Evolutionary conservation across 2,329 filamentous ascomycete species (phyloP), one percentile per base, ranked within the genome.

Genomic region (Orbilia ellipsospora): DNA sequence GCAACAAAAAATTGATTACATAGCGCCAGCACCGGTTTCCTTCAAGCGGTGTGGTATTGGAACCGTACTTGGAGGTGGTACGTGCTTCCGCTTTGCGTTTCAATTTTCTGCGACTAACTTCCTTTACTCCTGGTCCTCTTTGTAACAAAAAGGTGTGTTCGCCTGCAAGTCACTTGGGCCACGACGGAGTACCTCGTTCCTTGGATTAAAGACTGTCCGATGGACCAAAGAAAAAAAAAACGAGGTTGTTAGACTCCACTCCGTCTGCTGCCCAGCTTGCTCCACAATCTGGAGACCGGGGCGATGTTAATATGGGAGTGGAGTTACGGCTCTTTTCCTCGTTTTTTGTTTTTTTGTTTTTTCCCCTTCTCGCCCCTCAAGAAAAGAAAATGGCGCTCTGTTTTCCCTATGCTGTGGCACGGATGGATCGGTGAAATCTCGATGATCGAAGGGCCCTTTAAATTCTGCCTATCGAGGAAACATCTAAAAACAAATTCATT

Each of bases 281-380:
- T 73, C 69, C 69, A 73, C 69, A 73, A 66, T 67, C 69, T 73
- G 69, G 62, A 73, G 69, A 73, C 69, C 62, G 62, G 69, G 69
- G 69, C 62, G 55, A 73, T 55, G 61, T 73, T 73, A 73, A 73
- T 73, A 61, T 73, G 62, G 44, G 56, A 67, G 69, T 73, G 69
- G 69, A 73, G 69, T 73, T 73, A 73, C 61, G 56, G 62, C 50
- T 55, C 62, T 73, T 52, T 51, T 12, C 7, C 8, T 42, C 42
- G 23, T 60, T n/a, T 26, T 40, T n/a, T 20, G 51, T 62, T 62
- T 66, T 67, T 55, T 67, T 61, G 57, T 62, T 73, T 54, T 62
- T 67, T 59, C 50, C 57, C 60, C 31, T 36, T 64, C 59, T 57
- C 31, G 56, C 64, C 62, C 62, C 48, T 62, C 59, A 51, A 51